Percentiles rank a stretch among this genome's conserved stretches.
Evolutionary conservation across 352 stramenopile species (phyloP).

Genomic region (Albugo laibachii): DNA sequence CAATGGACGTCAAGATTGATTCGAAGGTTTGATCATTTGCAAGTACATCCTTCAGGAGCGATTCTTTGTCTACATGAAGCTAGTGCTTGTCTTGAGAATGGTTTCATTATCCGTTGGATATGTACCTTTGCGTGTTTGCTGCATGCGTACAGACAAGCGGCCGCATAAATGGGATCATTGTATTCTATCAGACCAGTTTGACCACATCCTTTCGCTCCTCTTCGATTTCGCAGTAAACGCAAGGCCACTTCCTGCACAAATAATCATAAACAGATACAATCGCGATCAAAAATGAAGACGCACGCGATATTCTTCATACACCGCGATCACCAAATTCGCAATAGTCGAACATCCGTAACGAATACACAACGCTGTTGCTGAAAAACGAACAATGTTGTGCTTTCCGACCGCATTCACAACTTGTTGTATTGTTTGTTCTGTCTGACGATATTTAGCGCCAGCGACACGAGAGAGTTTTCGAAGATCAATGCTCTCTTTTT

Average conservation of each 20-base stretch:
- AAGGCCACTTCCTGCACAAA: conserved; percentile 11
- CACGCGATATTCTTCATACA: conserved; percentile 16
- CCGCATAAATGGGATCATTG: conserved; percentile 29
- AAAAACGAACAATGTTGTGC: too few relatives aligned
- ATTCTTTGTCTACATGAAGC: too few relatives aligned
- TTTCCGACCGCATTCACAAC: too few relatives aligned
- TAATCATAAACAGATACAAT: background rate
- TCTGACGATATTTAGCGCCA: too few relatives aligned
- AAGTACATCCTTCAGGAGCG: too few relatives aligned
- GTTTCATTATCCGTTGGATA: background rate
- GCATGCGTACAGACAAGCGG: conserved; percentile 41
- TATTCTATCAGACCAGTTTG: conserved; percentile 12
- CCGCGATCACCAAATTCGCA: conserved; percentile 31
- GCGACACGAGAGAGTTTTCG: too few relatives aligned
- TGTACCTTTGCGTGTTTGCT: conserved; percentile 38
- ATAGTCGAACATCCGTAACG: conserved; percentile 48
- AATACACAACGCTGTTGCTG: conserved; percentile 31
- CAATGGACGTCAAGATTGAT: too few relatives aligned
- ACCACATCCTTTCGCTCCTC: conserved; percentile 3
- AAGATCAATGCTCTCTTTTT: too few relatives aligned
- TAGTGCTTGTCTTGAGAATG: too few relatives aligned
- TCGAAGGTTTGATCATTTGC: too few relatives aligned
- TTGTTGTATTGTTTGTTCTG: too few relatives aligned
- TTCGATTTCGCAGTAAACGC: conserved; percentile 7
- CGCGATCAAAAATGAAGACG: background rate